phyloP scores from a whole-genome alignment of 2,329 filamentous ascomycete species.

The Colletotrichum abscissum region DNA sequence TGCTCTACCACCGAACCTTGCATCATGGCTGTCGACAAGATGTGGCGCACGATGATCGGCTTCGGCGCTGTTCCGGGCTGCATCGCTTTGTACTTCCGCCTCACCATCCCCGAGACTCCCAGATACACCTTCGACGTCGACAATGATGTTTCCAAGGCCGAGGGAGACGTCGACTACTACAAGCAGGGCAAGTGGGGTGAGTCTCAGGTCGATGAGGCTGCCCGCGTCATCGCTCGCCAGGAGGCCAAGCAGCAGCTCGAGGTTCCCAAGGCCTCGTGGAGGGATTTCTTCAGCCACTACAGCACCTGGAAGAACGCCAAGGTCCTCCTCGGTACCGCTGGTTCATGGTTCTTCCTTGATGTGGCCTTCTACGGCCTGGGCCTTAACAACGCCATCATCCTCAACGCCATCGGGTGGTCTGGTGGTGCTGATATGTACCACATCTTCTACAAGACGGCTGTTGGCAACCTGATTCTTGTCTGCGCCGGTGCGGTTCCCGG shows the following conservation, averaged over 20 bases:
- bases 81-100: slow-evolving; percentile 79
- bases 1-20: slow-evolving; percentile 69
- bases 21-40: slow-evolving; percentile 60
- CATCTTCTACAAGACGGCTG: slow-evolving; percentile 77
- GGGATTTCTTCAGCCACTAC: slow-evolving; percentile 80
- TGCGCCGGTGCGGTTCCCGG: slow-evolving; percentile 83
- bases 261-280: slow-evolving; percentile 76
- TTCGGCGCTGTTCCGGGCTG: slow-evolving; percentile 73
- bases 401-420: slow-evolving; percentile 78
- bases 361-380: slow-evolving; percentile 75
- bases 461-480: slow-evolving; percentile 83
- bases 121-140: slow-evolving; percentile 88
- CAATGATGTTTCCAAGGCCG: slow-evolving; percentile 79
- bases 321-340: slow-evolving; percentile 81
- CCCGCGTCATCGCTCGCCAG: slow-evolving; percentile 68
- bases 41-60: slow-evolving; percentile 76
- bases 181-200: slow-evolving; percentile 69
- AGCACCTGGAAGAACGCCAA: slow-evolving; percentile 76
- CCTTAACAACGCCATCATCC: slow-evolving; percentile 80
- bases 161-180: slow-evolving; percentile 80
- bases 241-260: slow-evolving; percentile 66
- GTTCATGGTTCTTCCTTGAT: slow-evolving; percentile 84
- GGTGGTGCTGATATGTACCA: slow-evolving; percentile 70
- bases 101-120: slow-evolving; percentile 89
- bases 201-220: slow-evolving; percentile 74